phyloP scores from a whole-genome alignment of 768 basidiomycete genomes.

The Boletus eberwhitei region DNA sequence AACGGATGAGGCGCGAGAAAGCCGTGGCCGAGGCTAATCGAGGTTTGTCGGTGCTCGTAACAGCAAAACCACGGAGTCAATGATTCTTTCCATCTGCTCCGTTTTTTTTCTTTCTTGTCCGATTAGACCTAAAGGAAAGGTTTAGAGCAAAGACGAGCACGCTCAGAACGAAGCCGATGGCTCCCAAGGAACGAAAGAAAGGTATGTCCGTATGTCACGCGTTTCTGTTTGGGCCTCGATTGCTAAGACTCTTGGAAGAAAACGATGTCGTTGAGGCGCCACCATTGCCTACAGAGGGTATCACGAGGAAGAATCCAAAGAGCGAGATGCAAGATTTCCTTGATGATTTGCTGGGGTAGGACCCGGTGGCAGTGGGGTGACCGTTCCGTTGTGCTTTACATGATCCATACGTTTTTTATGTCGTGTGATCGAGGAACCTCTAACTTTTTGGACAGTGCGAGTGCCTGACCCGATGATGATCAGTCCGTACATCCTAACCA shows the following conservation, averaged over 20 bases:
- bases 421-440: background rate
- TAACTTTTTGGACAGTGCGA: background rate
- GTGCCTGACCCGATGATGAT: background rate
- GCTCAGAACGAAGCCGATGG: constrained; percentile 37
- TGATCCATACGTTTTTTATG: background rate
- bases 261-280: constrained; percentile 45
- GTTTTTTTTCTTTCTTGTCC: background rate
- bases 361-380: background rate
- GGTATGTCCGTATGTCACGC: constrained; percentile 26
- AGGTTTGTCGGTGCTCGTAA: constrained; percentile 42
- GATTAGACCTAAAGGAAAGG: constrained; percentile 55
- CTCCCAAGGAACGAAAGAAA: constrained; percentile 36
- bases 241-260: constrained; percentile 23
- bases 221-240: background rate
- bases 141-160: constrained; percentile 56
- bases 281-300: constrained; percentile 43
- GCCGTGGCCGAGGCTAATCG: constrained; percentile 69
- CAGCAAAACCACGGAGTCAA: background rate
- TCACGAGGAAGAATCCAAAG: constrained; percentile 41
- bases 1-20: constrained; percentile 67
- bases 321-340: constrained; percentile 69
- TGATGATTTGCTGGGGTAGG: constrained; percentile 57
- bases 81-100: background rate
- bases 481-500: too few relatives aligned
- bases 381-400: background rate